Evolutionary conservation across 805 yeast species (phyloP).

Genomic region (Ogataea glucozyma): DNA sequence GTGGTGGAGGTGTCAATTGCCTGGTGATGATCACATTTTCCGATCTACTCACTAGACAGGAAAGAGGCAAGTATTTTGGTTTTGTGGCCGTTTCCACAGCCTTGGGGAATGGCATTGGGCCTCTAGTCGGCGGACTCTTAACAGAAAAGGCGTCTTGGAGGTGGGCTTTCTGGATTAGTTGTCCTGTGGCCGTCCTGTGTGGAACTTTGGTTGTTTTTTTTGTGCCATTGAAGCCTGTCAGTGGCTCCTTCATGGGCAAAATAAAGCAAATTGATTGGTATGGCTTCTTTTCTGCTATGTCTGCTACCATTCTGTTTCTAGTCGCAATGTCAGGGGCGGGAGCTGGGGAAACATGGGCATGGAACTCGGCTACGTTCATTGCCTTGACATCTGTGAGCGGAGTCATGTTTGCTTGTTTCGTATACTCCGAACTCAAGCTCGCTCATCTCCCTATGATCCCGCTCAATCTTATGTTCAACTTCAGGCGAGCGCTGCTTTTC

Average conservation of each 20-base stretch:
- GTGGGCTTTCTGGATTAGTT: constrained; percentile 49
- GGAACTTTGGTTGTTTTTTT: constrained; percentile 25
- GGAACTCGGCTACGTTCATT: constrained; percentile 40
- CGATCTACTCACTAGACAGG: constrained; percentile 50
- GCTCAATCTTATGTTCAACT: constrained; percentile 38
- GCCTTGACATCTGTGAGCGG: constrained; percentile 43
- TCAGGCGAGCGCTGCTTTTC: constrained; percentile 35
- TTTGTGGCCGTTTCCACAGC: constrained; percentile 52
- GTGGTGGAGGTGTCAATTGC: constrained; percentile 52
- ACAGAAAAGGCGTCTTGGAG: constrained; percentile 50
- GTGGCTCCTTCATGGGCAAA: constrained; percentile 35
- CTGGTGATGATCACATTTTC: constrained; percentile 54
- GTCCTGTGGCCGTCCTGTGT: constrained; percentile 37
- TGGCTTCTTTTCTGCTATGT: constrained; percentile 32
- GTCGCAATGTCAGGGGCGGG: constrained; percentile 64
- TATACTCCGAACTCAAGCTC: constrained; percentile 45
- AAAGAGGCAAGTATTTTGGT: constrained; percentile 59
- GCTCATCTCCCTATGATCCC: constrained; percentile 54
- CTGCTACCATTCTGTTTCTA: constrained; percentile 49
- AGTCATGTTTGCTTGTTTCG: constrained; percentile 38
- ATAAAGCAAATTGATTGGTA: constrained; percentile 48
- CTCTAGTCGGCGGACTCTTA: constrained; percentile 54
- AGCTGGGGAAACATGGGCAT: constrained; percentile 56
- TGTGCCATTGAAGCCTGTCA: constrained; percentile 37
- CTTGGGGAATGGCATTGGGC: constrained; percentile 54